phyloP scores from a whole-genome alignment of 768 basidiomycete species.

The Kwoniella sp. region DNA sequence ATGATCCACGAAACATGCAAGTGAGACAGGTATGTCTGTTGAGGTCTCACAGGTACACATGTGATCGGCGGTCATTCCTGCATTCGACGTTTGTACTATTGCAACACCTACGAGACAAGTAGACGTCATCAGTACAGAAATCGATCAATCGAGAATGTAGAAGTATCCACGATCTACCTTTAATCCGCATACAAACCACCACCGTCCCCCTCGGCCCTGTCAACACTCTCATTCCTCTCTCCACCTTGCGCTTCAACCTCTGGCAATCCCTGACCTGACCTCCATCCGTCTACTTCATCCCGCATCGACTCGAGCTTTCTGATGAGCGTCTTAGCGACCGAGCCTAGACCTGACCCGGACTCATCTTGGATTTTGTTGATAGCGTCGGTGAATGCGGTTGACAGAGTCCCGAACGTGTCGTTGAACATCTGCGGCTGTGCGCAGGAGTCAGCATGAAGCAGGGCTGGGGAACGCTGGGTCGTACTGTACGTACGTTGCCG shows the following conservation, averaged over 20 bases:
- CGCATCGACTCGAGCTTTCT: conserved; percentile 46
- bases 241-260: conserved; percentile 35
- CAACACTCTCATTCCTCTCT: conserved; percentile 40
- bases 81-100: too few relatives aligned
- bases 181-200: conserved; percentile 43
- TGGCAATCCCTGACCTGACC: conserved; percentile 36
- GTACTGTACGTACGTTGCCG: conserved; percentile 49
- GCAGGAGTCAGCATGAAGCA: too few relatives aligned
- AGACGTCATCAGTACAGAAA: too few relatives aligned
- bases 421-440: conserved; percentile 48
- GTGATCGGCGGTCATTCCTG: too few relatives aligned
- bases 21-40: not conserved
- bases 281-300: conserved; percentile 51
- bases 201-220: conserved; percentile 35
- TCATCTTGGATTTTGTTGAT: conserved; percentile 53
- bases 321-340: conserved; percentile 45
- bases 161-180: too few relatives aligned
- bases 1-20: not conserved
- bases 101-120: too few relatives aligned
- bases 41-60: too few relatives aligned
- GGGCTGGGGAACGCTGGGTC: too few relatives aligned
- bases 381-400: conserved; percentile 46
- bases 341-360: conserved; percentile 39
- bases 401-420: conserved; percentile 47
- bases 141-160: too few relatives aligned